Evolutionary conservation across 495 filamentous ascomycete genomes (phyloP).

Genomic region (Trichocladium uniseriatum): DNA sequence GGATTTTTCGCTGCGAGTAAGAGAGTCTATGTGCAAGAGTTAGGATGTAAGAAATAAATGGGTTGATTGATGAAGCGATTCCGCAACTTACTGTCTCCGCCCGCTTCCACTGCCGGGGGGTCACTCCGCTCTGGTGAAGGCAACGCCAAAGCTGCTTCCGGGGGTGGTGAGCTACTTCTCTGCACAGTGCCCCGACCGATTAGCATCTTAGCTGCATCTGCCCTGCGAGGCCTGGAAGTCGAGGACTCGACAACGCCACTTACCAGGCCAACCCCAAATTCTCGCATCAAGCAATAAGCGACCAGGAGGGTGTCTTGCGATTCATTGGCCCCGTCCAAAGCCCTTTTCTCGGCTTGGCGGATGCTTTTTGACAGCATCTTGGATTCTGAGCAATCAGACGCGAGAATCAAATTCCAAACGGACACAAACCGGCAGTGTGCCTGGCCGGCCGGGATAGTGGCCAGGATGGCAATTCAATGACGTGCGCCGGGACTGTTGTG

Average conservation of each 20-base stretch:
- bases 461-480: not conserved
- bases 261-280: constrained; percentile 19
- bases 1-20: not conserved
- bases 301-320: constrained; percentile 24
- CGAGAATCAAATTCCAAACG: not conserved
- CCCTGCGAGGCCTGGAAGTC: not conserved
- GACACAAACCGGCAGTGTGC: too few species aligned
- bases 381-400: not conserved
- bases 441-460: not conserved
- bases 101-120: not conserved
- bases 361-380: constrained; percentile 8
- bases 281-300: constrained; percentile 16
- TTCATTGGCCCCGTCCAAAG: constrained; percentile 15
- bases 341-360: constrained; percentile 17
- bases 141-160: not conserved
- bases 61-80: too few species aligned
- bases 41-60: not conserved
- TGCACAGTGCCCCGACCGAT: constrained; percentile 12
- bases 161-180: constrained; percentile 24
- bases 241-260: constrained; percentile 6
- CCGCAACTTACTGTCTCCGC: not conserved
- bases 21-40: not conserved
- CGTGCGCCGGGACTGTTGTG: too few species aligned
- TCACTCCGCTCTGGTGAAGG: constrained; percentile 5
- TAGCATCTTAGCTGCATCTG: constrained; percentile 5